A percentile compares a stretch with the other conserved stretches of the same genome.
phyloP scores from a whole-genome alignment of 306 rosid species.

The Vigna trinervia region DNA sequence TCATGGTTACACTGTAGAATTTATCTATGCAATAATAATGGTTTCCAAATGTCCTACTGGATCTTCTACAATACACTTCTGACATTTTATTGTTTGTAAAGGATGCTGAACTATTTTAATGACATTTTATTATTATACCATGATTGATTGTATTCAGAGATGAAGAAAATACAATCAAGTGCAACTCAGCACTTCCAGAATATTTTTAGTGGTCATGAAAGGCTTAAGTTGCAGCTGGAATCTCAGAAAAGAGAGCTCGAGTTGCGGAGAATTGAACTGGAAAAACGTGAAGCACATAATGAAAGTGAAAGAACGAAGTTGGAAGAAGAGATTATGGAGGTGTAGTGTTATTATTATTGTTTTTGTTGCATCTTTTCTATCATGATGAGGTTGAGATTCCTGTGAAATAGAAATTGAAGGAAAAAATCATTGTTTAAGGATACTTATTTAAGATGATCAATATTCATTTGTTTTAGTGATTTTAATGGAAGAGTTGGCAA shows the following conservation, averaged over 20 bases:
- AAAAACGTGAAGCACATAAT: conserved; percentile 82
- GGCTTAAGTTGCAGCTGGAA: conserved; percentile 80
- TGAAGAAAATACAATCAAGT: conserved; percentile 80
- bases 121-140: conserved; percentile 34
- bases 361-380: conserved; percentile 46
- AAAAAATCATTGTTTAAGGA: conserved; percentile 7
- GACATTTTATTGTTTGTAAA: conserved; percentile 22
- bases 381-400: conserved; percentile 35
- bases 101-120: conserved; percentile 34
- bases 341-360: conserved; percentile 44
- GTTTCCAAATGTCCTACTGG: conserved; percentile 29
- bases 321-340: conserved; percentile 84
- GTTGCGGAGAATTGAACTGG: conserved; percentile 73
- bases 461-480: conserved; percentile 12
- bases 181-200: conserved; percentile 87
- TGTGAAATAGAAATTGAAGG: conserved; percentile 31
- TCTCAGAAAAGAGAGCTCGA: conserved; percentile 81
- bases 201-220: conserved; percentile 79
- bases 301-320: conserved; percentile 86
- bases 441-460: not conserved
- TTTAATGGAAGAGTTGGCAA: conserved; percentile 29
- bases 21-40: conserved; percentile 1
- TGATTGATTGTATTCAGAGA: conserved; percentile 61
- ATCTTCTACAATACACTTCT: conserved; percentile 39
- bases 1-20: not conserved